phyloP scores from a whole-genome alignment of 495 filamentous ascomycete genomes.

The Physcia stellaris region DNA sequence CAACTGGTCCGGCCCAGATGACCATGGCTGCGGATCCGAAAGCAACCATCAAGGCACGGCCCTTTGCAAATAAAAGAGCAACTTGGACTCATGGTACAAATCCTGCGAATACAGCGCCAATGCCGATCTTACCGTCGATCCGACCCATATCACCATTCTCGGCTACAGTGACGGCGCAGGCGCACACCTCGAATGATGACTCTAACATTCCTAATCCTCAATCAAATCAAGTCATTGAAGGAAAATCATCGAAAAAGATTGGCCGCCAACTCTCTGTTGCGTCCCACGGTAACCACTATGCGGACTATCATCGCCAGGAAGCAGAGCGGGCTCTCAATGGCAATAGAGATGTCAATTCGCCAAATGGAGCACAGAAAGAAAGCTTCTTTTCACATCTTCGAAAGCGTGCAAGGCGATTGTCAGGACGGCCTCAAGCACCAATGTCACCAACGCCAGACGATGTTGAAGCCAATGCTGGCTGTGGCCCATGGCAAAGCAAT shows the following conservation, averaged over 20 bases:
- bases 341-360: conserved; percentile 50
- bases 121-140: conserved; percentile 95
- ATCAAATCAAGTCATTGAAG: conserved; percentile 31
- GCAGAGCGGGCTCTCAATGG: conserved; percentile 85
- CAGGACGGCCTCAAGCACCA: conserved; percentile 71
- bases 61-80: conserved; percentile 55
- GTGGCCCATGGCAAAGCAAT: conserved; percentile 73
- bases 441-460: conserved; percentile 66
- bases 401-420: conserved; percentile 85
- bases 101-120: conserved; percentile 71
- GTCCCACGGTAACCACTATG: conserved; percentile 85
- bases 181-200: conserved; percentile 34
- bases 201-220: conserved; percentile 17
- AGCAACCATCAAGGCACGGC: conserved; percentile 38
- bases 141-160: conserved; percentile 87
- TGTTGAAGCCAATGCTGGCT: conserved; percentile 81
- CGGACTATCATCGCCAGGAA: conserved; percentile 78
- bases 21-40: conserved; percentile 11
- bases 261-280: conserved; percentile 88
- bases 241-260: conserved; percentile 78
- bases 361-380: conserved; percentile 62
- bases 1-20: conserved; percentile 26
- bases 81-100: conserved; percentile 65
- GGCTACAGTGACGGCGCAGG: conserved; percentile 84
- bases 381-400: conserved; percentile 96